phyloP scores from a whole-genome alignment of 306 rosid species.

The Malus orientalis region DNA sequence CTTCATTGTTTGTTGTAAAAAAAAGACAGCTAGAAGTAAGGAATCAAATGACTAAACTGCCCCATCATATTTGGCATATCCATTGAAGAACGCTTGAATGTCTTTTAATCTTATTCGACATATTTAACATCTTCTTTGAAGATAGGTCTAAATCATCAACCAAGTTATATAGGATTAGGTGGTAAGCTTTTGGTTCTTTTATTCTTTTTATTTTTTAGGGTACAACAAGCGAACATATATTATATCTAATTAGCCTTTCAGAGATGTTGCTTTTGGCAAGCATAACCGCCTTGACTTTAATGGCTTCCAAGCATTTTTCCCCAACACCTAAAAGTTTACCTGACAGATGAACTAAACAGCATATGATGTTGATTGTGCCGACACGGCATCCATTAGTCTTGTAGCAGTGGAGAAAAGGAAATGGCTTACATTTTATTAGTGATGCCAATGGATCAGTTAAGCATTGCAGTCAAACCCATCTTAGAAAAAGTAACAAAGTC shows the following conservation, averaged over 20 bases:
- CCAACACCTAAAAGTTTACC: not conserved
- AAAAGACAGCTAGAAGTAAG: too few species aligned
- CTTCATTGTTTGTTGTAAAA: too few species aligned
- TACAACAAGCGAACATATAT: not conserved
- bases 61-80: too few species aligned
- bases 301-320: conserved; percentile 4
- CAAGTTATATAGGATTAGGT: conserved; percentile 22
- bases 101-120: too few species aligned
- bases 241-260: not conserved
- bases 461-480: conserved; percentile 17
- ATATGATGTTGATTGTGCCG: not conserved
- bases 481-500: conserved; percentile 13
- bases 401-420: not conserved
- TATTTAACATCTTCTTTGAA: too few species aligned
- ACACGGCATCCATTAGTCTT: conserved; percentile 16
- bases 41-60: too few species aligned
- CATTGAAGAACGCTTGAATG: too few species aligned
- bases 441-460: conserved; percentile 10
- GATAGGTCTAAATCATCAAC: not conserved
- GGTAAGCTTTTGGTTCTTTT: not conserved
- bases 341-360: not conserved
- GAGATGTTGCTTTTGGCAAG: conserved; percentile 3
- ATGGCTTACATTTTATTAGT: not conserved
- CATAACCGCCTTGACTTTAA: conserved; percentile 27
- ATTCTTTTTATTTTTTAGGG: not conserved